Percentiles rank a stretch among this genome's conserved stretches.
phyloP scores from a whole-genome alignment of 805 yeast species.

The Metschnikowia vanudenii region DNA sequence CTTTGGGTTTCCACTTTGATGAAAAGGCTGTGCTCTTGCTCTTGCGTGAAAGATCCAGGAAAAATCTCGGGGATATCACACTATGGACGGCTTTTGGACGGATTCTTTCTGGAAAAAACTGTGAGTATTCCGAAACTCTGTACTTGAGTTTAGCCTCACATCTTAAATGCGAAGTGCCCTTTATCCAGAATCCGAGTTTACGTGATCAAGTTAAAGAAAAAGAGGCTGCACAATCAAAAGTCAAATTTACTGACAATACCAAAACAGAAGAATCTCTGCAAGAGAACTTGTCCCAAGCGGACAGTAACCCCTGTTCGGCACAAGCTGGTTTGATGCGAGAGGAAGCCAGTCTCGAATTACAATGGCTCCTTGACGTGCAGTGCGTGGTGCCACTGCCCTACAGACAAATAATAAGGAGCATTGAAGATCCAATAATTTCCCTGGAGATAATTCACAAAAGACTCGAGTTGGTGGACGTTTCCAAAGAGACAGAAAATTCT shows the following conservation, averaged over 20 bases:
- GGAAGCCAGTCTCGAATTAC: constrained; percentile 7
- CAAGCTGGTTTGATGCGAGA: too few relatives aligned
- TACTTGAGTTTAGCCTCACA: not conserved
- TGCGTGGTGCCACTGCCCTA: constrained; percentile 16
- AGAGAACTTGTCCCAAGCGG: too few relatives aligned
- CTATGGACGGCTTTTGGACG: constrained; percentile 20
- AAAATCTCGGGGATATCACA: constrained; percentile 19
- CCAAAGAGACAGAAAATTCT: not conserved
- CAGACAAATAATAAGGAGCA: constrained; percentile 4
- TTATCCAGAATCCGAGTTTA: not conserved
- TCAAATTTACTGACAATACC: too few relatives aligned
- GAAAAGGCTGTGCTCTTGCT: constrained; percentile 1
- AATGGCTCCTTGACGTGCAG: constrained; percentile 18
- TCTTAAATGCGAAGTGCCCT: not conserved
- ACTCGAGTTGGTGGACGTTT: not conserved
- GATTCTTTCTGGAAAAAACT: not conserved
- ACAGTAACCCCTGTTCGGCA: too few relatives aligned
- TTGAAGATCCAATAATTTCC: not conserved
- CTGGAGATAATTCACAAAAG: not conserved
- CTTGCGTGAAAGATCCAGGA: constrained; percentile 11
- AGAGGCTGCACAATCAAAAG: too few relatives aligned
- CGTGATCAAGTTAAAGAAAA: too few relatives aligned
- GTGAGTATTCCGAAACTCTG: not conserved
- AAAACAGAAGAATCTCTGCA: not conserved
- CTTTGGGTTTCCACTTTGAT: constrained; percentile 13